These are phyloP conservation scores for Scleromitrula shiraiana DNA, from an alignment of 2,329 filamentous ascomycete species.

Conservation along the genomic window DNA sequence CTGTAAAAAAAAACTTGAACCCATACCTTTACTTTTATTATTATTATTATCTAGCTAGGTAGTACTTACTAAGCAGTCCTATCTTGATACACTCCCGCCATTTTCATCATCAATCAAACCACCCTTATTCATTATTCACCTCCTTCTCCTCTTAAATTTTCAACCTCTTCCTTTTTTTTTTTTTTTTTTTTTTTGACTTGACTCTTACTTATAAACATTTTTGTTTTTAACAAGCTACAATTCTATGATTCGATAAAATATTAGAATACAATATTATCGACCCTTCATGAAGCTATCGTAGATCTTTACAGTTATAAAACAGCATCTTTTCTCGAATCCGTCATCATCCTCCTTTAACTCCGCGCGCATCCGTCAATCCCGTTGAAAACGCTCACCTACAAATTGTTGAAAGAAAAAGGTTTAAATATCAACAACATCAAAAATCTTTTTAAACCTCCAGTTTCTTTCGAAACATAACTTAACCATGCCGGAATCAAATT, in stretches of 20 bases:
- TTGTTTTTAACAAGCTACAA: neutral
- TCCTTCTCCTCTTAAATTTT: no score
- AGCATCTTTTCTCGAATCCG: constrained; percentile 1
- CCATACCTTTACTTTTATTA: no score
- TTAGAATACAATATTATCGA: neutral
- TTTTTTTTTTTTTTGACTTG: no score
- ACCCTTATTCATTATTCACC: no score
- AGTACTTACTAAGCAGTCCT: no score
- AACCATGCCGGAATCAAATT: constrained; percentile 21
- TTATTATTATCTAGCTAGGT: no score
- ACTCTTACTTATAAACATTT: neutral
- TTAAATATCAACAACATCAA: neutral
- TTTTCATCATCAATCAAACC: no score
- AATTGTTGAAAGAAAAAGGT: neutral
- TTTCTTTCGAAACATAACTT: neutral
- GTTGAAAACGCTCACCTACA: neutral
- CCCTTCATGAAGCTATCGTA: constrained; percentile 9
- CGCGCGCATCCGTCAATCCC: constrained; percentile 3
- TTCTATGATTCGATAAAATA: constrained; percentile 6
- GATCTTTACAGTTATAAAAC: constrained; percentile 1
- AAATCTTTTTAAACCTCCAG: neutral
- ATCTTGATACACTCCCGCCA: no score
- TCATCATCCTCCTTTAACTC: neutral
- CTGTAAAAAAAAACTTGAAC: no score
- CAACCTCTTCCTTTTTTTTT: no score